Base-by-base conservation (phyloP, 345 rosid species). In the Pugionium cornutum region DNA sequence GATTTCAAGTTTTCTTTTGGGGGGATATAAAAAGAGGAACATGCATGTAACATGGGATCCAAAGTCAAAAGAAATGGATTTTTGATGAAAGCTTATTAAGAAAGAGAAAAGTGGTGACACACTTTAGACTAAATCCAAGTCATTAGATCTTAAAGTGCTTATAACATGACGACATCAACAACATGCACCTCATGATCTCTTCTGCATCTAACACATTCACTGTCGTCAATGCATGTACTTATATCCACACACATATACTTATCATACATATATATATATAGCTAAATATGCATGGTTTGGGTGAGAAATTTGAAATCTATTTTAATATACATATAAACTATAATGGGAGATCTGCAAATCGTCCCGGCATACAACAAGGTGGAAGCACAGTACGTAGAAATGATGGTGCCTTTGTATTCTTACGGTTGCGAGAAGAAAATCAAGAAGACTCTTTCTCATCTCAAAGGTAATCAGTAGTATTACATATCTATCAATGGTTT, bases 361-460 rank as follows among this genome's bases (percentile, higher is more conserved):
- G 86, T 92, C 63, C 79, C 75, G 31, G 92, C 81, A 8, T 48
- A 50, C 54, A 78, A 81, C 72, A 81, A 78, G 64, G 96, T 92
- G 79, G 95, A 92, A 85, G 83, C 98, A 61, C 95, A 92, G 30
- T 84, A 78, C 28, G 98, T 87, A 76, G 95, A 87, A 78, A 85
- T 92, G 95, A 85, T 83, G 92, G 96, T 89, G 59, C 96, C 98
- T 63, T 80, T 89, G 53, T 89, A 92, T 68, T 86, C 96, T 58
- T 76, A 85, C 53, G 98, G 98, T 0, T 89, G 98, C 36, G 86
- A 85, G 75, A 82, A 72, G 83, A 89, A 92, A 80, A 68, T 89
- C 36, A 87, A 83, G 82, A 89, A 82, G 64, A 58, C 89, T 7
- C 74, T 89, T 29, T 81, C 92, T 70, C 84, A 82, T 76, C 84